These are phyloP conservation scores for Monosporascus sp. DNA, from an alignment of 2,329 filamentous ascomycete species.

Conservation along the genomic window DNA sequence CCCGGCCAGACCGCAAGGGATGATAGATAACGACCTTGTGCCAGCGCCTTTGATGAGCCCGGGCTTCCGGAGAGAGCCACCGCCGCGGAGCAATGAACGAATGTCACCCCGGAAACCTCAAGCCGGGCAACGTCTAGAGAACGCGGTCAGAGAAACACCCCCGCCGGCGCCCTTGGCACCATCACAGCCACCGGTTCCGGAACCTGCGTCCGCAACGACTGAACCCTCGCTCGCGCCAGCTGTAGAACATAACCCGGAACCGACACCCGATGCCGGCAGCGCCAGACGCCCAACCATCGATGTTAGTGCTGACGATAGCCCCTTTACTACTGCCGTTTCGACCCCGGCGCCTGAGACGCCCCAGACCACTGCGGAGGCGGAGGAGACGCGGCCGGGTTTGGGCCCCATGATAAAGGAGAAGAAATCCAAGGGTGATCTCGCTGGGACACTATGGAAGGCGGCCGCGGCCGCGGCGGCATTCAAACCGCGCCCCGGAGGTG, in stretches of 20 bases:
- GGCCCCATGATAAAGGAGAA: conserved; percentile 89
- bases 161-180: conserved; percentile 7
- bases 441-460: conserved; percentile 73
- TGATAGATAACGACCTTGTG: conserved; percentile 46
- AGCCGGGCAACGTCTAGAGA: conserved; percentile 26
- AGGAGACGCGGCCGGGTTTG: conserved; percentile 63
- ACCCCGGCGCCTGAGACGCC: conserved; percentile 22
- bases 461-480: conserved; percentile 68
- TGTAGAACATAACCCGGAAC: not conserved
- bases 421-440: conserved; percentile 65
- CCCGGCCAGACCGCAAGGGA: conserved; percentile 43
- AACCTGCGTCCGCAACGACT: conserved; percentile 9
- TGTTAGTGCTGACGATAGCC: conserved; percentile 10
- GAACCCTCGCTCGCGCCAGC: not conserved
- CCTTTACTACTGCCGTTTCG: conserved; percentile 16
- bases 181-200: conserved; percentile 5
- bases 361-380: conserved; percentile 21
- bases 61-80: conserved; percentile 40
- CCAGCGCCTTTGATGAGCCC: conserved; percentile 54
- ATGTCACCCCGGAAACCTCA: conserved; percentile 41
- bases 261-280: conserved; percentile 1
- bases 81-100: conserved; percentile 47
- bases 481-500: conserved; percentile 82
- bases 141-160: conserved; percentile 29
- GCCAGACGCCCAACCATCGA: conserved; percentile 1